phyloP scores from a whole-genome alignment of 768 basidiomycete genomes.

The Agrocybe pediades region DNA sequence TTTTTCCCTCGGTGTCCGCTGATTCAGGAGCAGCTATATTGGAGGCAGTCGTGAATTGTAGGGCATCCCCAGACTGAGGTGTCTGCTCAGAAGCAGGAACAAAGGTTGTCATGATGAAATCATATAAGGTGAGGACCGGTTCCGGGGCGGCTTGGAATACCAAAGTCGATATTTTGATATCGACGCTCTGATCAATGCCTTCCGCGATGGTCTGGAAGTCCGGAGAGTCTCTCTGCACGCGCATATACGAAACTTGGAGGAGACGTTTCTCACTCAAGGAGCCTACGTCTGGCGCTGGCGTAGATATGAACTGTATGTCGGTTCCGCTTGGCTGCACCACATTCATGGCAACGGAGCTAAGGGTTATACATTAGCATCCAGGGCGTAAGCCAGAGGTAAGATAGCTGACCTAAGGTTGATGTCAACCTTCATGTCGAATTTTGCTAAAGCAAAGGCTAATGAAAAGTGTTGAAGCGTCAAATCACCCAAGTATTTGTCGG shows the following conservation, averaged over 20 bases:
- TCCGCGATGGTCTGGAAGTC: constrained; percentile 81
- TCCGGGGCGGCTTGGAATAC: constrained; percentile 88
- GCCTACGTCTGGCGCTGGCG: constrained; percentile 45
- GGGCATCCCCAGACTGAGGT: not conserved
- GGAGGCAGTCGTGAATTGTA: not conserved
- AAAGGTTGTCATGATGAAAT: constrained; percentile 98
- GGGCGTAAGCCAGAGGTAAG: constrained; percentile 11
- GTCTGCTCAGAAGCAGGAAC: constrained; percentile 35
- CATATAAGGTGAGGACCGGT: constrained; percentile 88
- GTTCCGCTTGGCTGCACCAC: constrained; percentile 58
- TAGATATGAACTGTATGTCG: constrained; percentile 68
- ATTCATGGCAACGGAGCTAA: constrained; percentile 75
- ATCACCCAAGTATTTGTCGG: constrained; percentile 78
- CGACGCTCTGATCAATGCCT: constrained; percentile 85
- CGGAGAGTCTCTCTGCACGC: constrained; percentile 83
- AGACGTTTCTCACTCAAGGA: constrained; percentile 49
- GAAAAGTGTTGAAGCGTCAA: constrained; percentile 79
- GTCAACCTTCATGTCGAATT: constrained; percentile 86
- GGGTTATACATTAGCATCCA: constrained; percentile 8
- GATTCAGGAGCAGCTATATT: not conserved
- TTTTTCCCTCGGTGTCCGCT: constrained; percentile 49
- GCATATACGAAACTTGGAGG: constrained; percentile 74
- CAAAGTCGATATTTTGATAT: constrained; percentile 88
- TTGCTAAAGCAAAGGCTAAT: constrained; percentile 70
- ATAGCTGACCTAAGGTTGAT: constrained; percentile 67